Evolutionary conservation across 495 filamentous ascomycete species (phyloP), one percentile per base, ranked within the genome.

Genomic region (Penicillium paxilli): DNA sequence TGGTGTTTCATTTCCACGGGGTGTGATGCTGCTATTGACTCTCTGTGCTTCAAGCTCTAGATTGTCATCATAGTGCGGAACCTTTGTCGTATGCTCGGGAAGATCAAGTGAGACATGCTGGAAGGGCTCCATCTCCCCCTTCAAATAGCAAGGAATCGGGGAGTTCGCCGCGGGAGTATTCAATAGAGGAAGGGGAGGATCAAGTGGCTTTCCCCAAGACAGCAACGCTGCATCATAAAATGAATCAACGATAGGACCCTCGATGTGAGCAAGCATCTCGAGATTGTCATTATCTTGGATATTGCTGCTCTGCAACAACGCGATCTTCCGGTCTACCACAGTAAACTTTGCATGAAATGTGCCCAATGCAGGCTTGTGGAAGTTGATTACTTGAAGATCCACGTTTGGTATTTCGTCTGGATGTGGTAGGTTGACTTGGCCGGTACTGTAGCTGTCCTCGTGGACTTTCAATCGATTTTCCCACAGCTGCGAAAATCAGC

Each of bases 311-410:
- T 86, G 83, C 3, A 91, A 55, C 1, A 88, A 68, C 2, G 81
- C 88, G 28, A 86, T 74, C 55, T 80, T 80, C 3, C 88, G 77
- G 63, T 92, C 89, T 7, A 92, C 82, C 16, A 91, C 75, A 74
- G 88, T 85, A 62, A 87, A 90, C 57, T 92, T 92, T 48, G 83
- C 73, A 66, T 92, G 88, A 35, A 91, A 87, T 0, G 88, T 92
- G 3, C 89, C 89, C 41, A 92, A 68, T 1, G 87, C 62, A 0
- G 86, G 83, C n/a, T 78, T 78, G 55, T 92, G 89, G 62, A 80
- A 90, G 62, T 89, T 91, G 48, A 89, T 79, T 11, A 90, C 87
- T 61, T 89, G 73, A 44, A 92, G 65, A 60, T 91, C 85, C 23
- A 91, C 66, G 55, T 88, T 78, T 0, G 87, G 87, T 5, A 91